These are phyloP conservation scores for Taphrina sp. DNA, from an alignment of 1,139 yeast species.

Conservation along the genomic window DNA sequence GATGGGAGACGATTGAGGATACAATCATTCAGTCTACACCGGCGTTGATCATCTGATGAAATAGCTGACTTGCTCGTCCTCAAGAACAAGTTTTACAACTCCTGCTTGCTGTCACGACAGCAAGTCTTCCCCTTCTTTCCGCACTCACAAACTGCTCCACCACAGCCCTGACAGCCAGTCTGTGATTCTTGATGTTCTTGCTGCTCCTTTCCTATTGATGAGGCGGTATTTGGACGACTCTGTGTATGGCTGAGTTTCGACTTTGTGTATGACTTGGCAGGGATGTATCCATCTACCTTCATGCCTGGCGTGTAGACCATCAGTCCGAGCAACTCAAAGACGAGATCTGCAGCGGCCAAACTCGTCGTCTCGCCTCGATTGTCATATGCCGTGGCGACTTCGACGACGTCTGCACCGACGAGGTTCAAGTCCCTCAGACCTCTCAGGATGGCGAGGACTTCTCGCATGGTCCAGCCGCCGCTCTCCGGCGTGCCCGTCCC, in stretches of 20 bases:
- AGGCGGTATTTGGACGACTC: no score
- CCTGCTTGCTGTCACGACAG: neutral
- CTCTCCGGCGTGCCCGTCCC: constrained; percentile 85
- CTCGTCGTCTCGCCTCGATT: constrained; percentile 64
- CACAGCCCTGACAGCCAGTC: constrained; percentile 5
- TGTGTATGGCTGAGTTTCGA: no score
- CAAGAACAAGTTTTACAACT: neutral
- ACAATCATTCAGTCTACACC: neutral
- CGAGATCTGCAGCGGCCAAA: constrained; percentile 74
- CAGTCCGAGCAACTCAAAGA: constrained; percentile 63
- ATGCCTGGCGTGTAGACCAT: constrained; percentile 57
- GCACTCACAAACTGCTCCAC: constrained; percentile 14
- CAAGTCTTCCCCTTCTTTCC: constrained; percentile 17
- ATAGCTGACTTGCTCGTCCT: neutral
- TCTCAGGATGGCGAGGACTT: constrained; percentile 61
- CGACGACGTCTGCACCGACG: constrained; percentile 78
- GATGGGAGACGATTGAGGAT: neutral
- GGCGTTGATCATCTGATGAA: neutral
- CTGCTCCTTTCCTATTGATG: no score
- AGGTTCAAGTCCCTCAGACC: constrained; percentile 57
- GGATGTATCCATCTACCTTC: constrained; percentile 20
- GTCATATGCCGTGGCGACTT: constrained; percentile 73
- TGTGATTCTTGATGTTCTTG: no score
- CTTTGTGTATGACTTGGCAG: constrained; percentile 9
- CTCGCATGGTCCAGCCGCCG: constrained; percentile 80